Conservation (phyloP, 768 basidiomycete genomes). For the Trametes meyenii region DNA sequence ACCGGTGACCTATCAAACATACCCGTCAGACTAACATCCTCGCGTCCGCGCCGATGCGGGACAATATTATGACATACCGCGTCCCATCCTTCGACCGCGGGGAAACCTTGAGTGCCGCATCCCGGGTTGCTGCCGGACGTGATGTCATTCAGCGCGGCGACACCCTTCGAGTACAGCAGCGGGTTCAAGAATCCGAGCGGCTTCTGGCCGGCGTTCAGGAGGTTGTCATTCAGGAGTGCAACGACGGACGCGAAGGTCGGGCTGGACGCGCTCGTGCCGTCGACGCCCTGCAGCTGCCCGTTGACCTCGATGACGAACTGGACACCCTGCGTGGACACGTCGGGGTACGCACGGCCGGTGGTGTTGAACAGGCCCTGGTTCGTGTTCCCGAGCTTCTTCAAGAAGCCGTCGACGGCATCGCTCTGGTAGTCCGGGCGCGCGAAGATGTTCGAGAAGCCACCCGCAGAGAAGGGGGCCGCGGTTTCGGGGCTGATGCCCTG, state of each 20-base stretch:
- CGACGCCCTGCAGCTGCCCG: slow-evolving; percentile 28
- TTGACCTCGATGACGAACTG: slow-evolving; percentile 46
- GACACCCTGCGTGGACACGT: slow-evolving; percentile 61
- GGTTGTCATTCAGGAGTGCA: slow-evolving; percentile 39
- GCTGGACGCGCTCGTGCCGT: slow-evolving; percentile 39
- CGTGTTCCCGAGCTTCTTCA: slow-evolving; percentile 22
- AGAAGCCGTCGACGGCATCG: slow-evolving; percentile 24
- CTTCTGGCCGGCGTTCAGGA: slow-evolving; percentile 33
- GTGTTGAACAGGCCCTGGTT: slow-evolving; percentile 29
- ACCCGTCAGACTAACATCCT: not conserved
- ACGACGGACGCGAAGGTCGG: slow-evolving; percentile 40
- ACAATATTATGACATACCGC: slow-evolving; percentile 27
- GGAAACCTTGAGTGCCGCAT: slow-evolving; percentile 39
- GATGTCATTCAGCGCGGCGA: slow-evolving; percentile 33
- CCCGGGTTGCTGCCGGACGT: slow-evolving; percentile 30
- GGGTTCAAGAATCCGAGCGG: slow-evolving; percentile 41
- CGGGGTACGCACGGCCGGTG: slow-evolving; percentile 53
- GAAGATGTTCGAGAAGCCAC: slow-evolving; percentile 37
- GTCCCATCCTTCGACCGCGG: slow-evolving; percentile 37
- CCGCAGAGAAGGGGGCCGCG: slow-evolving; percentile 30
- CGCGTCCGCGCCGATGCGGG: not conserved
- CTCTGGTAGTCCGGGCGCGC: slow-evolving; percentile 30
- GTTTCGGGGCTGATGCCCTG: slow-evolving; percentile 32
- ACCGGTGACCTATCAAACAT: slow-evolving; percentile 53
- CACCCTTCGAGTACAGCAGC: slow-evolving; percentile 26